phyloP scores from a whole-genome alignment of 495 filamentous ascomycete genomes.

The Penicillium longicatenatum region DNA sequence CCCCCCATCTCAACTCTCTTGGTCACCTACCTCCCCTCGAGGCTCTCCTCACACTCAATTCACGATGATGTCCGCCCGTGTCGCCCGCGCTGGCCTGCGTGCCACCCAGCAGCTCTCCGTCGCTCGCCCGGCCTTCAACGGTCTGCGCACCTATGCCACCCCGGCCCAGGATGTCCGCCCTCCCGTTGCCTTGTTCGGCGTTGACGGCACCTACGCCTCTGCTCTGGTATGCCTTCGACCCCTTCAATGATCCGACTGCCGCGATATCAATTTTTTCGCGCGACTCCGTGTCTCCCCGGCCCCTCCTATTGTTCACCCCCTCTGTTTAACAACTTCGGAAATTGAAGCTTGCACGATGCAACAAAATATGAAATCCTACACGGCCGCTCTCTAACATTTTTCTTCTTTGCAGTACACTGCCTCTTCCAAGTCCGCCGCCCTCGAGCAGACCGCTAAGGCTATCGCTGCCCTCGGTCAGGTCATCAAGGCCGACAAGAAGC shows the following conservation, averaged over 20 bases:
- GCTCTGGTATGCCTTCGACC: slow-evolving; percentile 72
- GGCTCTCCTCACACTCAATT: slow-evolving; percentile 28
- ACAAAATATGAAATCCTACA: not conserved
- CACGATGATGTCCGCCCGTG: slow-evolving; percentile 49
- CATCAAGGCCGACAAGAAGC: slow-evolving; percentile 79
- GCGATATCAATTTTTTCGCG: slow-evolving; percentile 26
- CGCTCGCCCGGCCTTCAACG: slow-evolving; percentile 47
- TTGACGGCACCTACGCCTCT: slow-evolving; percentile 97
- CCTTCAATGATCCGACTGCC: slow-evolving; percentile 3
- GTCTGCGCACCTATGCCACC: slow-evolving; percentile 73
- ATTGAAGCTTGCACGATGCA: slow-evolving; percentile 9
- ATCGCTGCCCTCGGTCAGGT: slow-evolving; percentile 68
- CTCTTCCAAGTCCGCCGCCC: slow-evolving; percentile 78
- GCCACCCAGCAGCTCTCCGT: slow-evolving; percentile 51
- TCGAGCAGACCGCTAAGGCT: slow-evolving; percentile 79
- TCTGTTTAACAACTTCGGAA: slow-evolving; percentile 17
- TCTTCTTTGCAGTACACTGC: slow-evolving; percentile 77
- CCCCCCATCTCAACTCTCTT: slow-evolving; percentile 26
- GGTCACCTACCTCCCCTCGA: slow-evolving; percentile 27
- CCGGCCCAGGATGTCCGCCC: slow-evolving; percentile 73
- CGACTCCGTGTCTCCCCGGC: slow-evolving; percentile 27
- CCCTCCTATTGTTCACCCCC: slow-evolving; percentile 16
- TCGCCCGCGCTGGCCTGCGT: slow-evolving; percentile 53
- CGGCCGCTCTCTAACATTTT: not conserved
- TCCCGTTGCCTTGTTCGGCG: slow-evolving; percentile 86